Evolutionary conservation across 805 yeast species (phyloP), one percentile per base, ranked within the genome.

Genomic region (Candida michaelii): DNA sequence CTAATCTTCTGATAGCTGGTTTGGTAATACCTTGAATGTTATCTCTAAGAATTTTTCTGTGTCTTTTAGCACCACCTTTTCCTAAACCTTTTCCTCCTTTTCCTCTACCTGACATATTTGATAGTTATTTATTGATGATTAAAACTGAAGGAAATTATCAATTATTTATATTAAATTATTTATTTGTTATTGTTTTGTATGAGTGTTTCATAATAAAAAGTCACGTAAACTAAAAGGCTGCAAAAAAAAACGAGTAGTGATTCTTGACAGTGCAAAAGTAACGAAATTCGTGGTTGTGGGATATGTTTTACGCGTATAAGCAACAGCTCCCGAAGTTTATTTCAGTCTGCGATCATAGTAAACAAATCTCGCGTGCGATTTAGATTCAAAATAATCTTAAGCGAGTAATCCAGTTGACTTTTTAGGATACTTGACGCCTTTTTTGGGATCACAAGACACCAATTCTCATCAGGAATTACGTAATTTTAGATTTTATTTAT

Each of bases 41-140:
- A 74, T 91, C 98, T 81, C 97, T 89, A 57, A 89, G 81, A 75
- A 91, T 87, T 87, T 89, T 89, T 83, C 97, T 88, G 90, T 90
- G 98, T 77, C 98, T 89, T 84, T 90, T 90, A 64, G 98, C 98
- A 79, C 98, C 98, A 77, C 97, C 97, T 80, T 91, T 91, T 68
- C 98, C 98, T 64, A 91, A 82, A 78, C 98, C 98, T 86, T 91
- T 91, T 69, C 98, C 98, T 69, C 98, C 98, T 88, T 91, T 91
- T 68, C 98, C 98, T 82, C 97, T 90, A 71, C 98, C 97, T 73
- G 97, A 88, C 96, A 89, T 89, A 67, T 54, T 34, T 34, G 37
- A 34, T 31, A 31, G 35, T 31, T 18, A 31, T 78, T 61, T 38
- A 38, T 39, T 37, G 40, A 34, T 42, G 13, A 24, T 31, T 29